Evolutionary conservation across 139 green algal species (phyloP), one percentile per base, ranked within the genome.

Genomic region (Chlamydomonas schloesseri): DNA sequence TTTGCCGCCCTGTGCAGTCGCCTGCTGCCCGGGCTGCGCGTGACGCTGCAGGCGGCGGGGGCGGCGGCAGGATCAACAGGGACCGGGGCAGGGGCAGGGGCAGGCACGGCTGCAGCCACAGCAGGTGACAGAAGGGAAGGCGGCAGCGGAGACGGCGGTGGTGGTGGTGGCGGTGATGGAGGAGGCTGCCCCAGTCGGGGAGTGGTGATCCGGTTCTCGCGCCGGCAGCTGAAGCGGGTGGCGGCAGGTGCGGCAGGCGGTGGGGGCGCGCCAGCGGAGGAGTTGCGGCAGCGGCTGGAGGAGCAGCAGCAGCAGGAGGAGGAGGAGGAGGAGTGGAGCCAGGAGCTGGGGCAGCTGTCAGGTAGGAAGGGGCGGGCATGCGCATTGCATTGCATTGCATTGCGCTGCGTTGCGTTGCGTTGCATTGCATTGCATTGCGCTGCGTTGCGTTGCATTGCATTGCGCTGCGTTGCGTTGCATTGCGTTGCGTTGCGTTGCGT

Each of bases 281-380:
- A n/a, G n/a, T n/a, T n/a, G n/a, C n/a, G n/a, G n/a, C n/a, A n/a
- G n/a, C n/a, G n/a, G n/a, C n/a, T 36, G 24, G 57, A 14, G 75
- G 67, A 0, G 33, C 31, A 1, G 68, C 68, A 3, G 65, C 2
- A n/a, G n/a, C n/a, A n/a, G n/a, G n/a, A n/a, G 2, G 53, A 18
- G 3, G 36, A 23, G 5, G 33, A 31, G 21, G 36, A 14, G 28
- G 73, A 77, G 50, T 89, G 84, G 84, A 84, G 73, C 31, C 36
- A 80, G 37, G 82, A 73, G 77, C 86, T 90, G 37, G 76, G 73
- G 37, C 74, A 90, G 71, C 84, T 95, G n/a, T 95, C 92, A 29
- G 93, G 93, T 36, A 90, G 3, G 53, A 2, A 21, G 62, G 28
- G 62, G 26, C 13, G 62, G 24, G 11, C 8, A 24, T 28, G 15